Base-by-base conservation (phyloP, 805 yeast genomes). In the Komagataella kurtzmanii region DNA sequence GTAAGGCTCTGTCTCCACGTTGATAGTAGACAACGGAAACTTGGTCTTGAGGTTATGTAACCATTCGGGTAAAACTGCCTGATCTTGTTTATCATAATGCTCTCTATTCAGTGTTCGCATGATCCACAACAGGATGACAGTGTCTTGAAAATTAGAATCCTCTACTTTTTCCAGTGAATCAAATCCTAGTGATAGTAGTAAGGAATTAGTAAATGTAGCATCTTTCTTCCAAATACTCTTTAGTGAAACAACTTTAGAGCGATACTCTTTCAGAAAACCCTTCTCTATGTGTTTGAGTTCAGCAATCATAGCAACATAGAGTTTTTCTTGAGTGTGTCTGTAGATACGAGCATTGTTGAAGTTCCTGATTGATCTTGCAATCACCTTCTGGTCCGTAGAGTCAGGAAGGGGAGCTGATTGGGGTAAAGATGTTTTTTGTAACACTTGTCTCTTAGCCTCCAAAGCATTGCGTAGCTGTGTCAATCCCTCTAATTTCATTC, bases 401-500 rank as follows among this genome's bases (percentile, higher is more conserved):
- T n/a, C 44, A 3, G 53, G 23, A 10, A 54, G 46, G 10, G 56
- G 49, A 0, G 54, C 24, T 12, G 59, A 46, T 12, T 50, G 49
- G 1, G 46, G 24, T 2, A 36, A 24, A 7, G n/a, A 17, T 2
- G 52, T 17, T 1, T 24, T 50, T 49, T 69, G 67, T 18, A 73
- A 59, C 8, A 66, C 61, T 0, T 63, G 64, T 7, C 69, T 52
- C 56, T 82, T 84, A 40, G 72, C 62, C 30, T 72, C 74, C 8
- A 85, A 55, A 2, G 87, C 82, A n/a, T 64, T 59, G 17, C 76
- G 63, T 47, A 85, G 62, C 54, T 79, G 75, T 56, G 73, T 77
- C 43, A 81, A 59, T 0, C 90, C 93, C 48, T 80, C 81, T n/a
- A 85, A 64, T 50, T 70, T 64, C 68, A 77, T 73, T 57, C 85